Evolutionary conservation across 1,284 basidiomycete genomes (phyloP).

Genomic region (Cutaneotrichosporon cyanovorans): DNA sequence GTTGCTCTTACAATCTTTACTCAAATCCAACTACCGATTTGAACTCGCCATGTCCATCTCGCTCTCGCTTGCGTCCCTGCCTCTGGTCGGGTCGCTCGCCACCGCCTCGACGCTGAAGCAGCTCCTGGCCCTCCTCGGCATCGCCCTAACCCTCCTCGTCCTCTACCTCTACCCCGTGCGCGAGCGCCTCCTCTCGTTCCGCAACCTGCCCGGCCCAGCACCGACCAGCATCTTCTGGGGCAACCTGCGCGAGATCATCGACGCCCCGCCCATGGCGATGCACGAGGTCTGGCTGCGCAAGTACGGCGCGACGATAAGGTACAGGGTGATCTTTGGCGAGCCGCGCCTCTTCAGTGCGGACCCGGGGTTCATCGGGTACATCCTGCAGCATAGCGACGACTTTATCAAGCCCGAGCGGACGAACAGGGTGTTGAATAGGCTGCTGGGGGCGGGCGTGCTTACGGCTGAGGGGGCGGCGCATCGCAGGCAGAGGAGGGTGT

Average conservation of each 20-base stretch:
- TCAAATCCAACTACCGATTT: background rate
- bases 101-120: background rate
- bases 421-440: conserved; percentile 21
- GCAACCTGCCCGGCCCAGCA: conserved; percentile 18
- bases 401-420: conserved; percentile 51
- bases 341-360: conserved; percentile 55
- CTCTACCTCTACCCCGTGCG: conserved; percentile 11
- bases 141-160: background rate
- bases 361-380: conserved; percentile 54
- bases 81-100: background rate
- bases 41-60: background rate
- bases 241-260: conserved; percentile 14
- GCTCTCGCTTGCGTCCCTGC: background rate
- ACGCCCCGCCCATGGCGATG: conserved; percentile 8
- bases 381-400: conserved; percentile 55
- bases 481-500: conserved; percentile 49
- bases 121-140: background rate
- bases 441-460: conserved; percentile 32
- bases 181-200: conserved; percentile 4
- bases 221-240: conserved; percentile 18
- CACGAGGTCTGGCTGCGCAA: conserved; percentile 21
- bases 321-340: conserved; percentile 13
- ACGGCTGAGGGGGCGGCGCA: conserved; percentile 50
- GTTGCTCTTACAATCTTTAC: too few species aligned
- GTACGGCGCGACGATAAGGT: conserved; percentile 24